Evolutionary conservation across 768 basidiomycete genomes (phyloP), one percentile per base, ranked within the genome.

Genomic region (Boletellus ananas): DNA sequence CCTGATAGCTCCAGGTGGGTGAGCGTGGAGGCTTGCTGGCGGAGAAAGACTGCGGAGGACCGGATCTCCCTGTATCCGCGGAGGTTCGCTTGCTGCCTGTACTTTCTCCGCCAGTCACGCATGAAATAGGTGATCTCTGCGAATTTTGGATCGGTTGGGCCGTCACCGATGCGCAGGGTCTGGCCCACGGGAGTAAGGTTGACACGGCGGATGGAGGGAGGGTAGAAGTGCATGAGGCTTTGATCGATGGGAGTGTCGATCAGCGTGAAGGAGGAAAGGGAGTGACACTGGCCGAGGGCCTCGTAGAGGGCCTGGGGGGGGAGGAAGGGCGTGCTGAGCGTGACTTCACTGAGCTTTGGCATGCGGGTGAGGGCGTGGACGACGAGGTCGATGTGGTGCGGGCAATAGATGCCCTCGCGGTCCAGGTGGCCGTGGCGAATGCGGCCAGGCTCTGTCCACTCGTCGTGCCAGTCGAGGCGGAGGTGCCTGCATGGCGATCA

Each of bases 171-270:
- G 9, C 68, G 68, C 2, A 69, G 51, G 13, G 59, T 65, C 45
- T 69, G 69, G n/a, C 66, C 69, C 0, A 71, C 69, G 21, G 69
- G 60, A 5, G 57, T 58, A 34, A 69, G 58, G 25, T 55, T 64
- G n/a, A 70, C 45, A 9, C 60, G 59, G 3, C 58, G 58, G 40
- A 68, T 48, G 20, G 58, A 45, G 2, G 51, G 53, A 23, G 66
- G 60, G 48, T 44, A 69, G 43, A 68, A 62, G 4, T 66, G 65
- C 54, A 60, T 55, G 45, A 68, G 60, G 49, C 66, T 68, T 21
- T 68, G 69, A 54, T 70, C 67, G 55, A 69, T 64, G 23, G 68
- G 68, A 1, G 68, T 69, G 57, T 71, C 68, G 51, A 66, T 52
- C 37, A 68, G 52, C 2, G 59, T 56, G 20, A 69, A 60, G 1